Conservation (phyloP, 2,329 filamentous ascomycete species). For the Hypoxylon sp. region DNA sequence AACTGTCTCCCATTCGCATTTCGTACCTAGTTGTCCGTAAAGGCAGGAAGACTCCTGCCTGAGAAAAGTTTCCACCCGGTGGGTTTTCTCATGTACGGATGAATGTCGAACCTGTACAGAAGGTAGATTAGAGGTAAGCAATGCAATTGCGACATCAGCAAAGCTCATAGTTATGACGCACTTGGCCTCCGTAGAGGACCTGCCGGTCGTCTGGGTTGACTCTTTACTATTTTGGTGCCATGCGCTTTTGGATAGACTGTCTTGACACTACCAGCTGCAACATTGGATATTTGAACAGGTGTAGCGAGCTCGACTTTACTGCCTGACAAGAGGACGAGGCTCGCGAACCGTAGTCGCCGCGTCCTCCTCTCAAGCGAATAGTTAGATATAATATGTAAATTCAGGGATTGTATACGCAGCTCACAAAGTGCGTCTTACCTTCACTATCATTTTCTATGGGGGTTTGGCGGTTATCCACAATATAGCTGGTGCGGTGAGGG, state of each 20-base stretch:
- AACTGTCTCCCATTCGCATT: neutral
- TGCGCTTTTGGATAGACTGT: slow-evolving; percentile 13
- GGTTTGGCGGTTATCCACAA: neutral
- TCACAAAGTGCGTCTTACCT: slow-evolving; percentile 7
- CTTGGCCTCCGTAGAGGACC: neutral
- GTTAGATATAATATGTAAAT: slow-evolving; percentile 10
- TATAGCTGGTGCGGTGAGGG: slow-evolving; percentile 5
- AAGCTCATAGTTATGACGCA: neutral
- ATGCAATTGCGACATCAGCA: neutral
- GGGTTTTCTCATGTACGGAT: neutral
- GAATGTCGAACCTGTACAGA: neutral
- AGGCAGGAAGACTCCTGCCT: neutral
- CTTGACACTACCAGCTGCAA: slow-evolving; percentile 31
- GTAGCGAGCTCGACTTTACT: slow-evolving; percentile 24
- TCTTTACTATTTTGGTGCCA: slow-evolving; percentile 7
- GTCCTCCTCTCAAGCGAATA: slow-evolving; percentile 14
- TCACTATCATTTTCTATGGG: neutral
- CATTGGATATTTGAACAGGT: slow-evolving; percentile 32
- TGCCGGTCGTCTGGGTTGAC: neutral
- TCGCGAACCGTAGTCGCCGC: slow-evolving; percentile 12
- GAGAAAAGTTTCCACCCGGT: neutral
- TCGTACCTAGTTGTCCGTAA: neutral
- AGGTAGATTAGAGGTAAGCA: neutral
- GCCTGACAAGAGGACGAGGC: slow-evolving; percentile 15
- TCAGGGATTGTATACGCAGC: neutral